Conservation (phyloP, 768 basidiomycete genomes). For the Calvatia gigantea region DNA sequence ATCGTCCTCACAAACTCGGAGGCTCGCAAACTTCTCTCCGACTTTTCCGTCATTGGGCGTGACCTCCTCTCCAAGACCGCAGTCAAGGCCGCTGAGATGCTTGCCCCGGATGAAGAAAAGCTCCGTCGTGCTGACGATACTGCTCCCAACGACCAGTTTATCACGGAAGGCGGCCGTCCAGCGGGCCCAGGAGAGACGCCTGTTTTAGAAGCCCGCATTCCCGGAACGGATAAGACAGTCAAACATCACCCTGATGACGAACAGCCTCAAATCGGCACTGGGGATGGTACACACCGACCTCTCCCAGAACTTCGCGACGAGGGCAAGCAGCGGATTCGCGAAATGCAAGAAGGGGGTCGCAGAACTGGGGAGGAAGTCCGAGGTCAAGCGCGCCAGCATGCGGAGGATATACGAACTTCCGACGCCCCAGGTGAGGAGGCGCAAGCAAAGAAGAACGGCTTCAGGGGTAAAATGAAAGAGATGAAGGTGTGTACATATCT, state of each 20-base stretch:
- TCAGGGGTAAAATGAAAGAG: constrained; percentile 31
- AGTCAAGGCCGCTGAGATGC: constrained; percentile 60
- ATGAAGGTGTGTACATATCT: constrained; percentile 17
- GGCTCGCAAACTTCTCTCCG: constrained; percentile 82
- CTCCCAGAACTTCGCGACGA: constrained; percentile 22
- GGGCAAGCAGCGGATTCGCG: constrained; percentile 17
- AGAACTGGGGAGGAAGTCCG: constrained; percentile 12
- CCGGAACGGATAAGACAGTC: constrained; percentile 27
- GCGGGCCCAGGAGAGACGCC: constrained; percentile 31
- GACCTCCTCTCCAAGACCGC: constrained; percentile 79
- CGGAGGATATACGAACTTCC: neutral
- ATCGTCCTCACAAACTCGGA: constrained; percentile 93
- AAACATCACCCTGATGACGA: constrained; percentile 50
- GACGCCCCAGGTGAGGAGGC: constrained; percentile 11
- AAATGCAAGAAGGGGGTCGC: constrained; percentile 11
- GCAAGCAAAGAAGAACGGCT: constrained; percentile 29
- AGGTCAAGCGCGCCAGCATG: constrained; percentile 6
- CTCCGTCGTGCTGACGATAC: constrained; percentile 67
- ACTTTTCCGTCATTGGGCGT: constrained; percentile 74
- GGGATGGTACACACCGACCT: constrained; percentile 29
- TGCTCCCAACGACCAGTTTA: constrained; percentile 66
- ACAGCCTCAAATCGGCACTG: constrained; percentile 29
- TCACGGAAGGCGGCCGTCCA: constrained; percentile 38
- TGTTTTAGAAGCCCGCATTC: constrained; percentile 27
- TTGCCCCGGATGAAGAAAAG: constrained; percentile 63